Evolutionary conservation across 805 yeast species (phyloP).

Genomic region (Dipodascopsis uninucleata): DNA sequence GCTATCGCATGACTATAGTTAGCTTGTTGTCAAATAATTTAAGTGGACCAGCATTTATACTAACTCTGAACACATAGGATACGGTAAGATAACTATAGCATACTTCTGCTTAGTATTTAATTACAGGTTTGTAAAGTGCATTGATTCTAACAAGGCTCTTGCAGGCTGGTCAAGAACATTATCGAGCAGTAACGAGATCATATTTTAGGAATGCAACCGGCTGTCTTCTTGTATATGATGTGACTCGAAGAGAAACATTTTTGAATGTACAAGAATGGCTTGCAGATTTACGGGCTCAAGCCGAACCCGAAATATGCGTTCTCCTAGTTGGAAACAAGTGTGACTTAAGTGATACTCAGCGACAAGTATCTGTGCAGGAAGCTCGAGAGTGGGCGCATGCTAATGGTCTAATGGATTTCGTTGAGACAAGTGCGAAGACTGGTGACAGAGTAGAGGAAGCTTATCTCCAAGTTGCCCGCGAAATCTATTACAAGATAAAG

Average conservation of each 20-base stretch:
- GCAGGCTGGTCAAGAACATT: conserved; percentile 39
- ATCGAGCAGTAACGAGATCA: conserved; percentile 38
- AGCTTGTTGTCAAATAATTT: too few species aligned
- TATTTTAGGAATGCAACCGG: conserved; percentile 40
- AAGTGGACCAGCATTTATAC: not conserved
- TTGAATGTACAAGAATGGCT: conserved; percentile 57
- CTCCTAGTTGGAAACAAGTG: conserved; percentile 76
- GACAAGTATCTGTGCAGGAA: conserved; percentile 36
- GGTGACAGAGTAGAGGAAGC: conserved; percentile 53
- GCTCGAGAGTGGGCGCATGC: conserved; percentile 49
- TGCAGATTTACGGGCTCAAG: conserved; percentile 65
- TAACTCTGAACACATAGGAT: conserved; percentile 20
- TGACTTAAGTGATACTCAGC: conserved; percentile 45
- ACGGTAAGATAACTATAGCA: conserved; percentile 14
- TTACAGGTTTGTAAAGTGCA: too few species aligned
- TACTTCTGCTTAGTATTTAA: not conserved
- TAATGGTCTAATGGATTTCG: conserved; percentile 41
- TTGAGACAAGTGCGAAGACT: conserved; percentile 60
- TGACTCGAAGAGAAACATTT: conserved; percentile 37
- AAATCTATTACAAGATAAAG: conserved; percentile 35
- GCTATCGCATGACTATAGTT: too few species aligned
- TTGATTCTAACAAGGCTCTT: not conserved
- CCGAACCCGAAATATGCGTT: conserved; percentile 61
- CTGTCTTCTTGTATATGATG: conserved; percentile 39
- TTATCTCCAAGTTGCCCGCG: conserved; percentile 38